These are phyloP conservation scores for Ceratocystis huliohia DNA, from an alignment of 2,329 filamentous ascomycete species.

Conservation along the genomic window DNA sequence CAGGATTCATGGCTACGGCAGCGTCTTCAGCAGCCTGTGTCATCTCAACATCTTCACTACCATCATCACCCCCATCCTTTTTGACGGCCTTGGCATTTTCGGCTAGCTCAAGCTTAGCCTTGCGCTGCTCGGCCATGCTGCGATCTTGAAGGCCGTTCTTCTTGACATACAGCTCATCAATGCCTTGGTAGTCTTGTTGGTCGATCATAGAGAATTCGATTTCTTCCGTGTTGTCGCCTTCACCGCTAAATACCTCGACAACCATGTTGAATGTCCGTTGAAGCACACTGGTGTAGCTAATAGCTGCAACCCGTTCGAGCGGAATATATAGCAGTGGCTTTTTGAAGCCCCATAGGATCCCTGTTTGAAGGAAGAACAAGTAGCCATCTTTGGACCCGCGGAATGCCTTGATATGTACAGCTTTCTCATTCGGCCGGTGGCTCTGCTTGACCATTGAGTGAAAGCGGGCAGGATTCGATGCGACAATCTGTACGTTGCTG, in stretches of 20 bases:
- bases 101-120: constrained; percentile 49
- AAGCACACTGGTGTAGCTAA: constrained; percentile 56
- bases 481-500: constrained; percentile 37
- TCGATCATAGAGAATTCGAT: constrained; percentile 58
- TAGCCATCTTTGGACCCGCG: constrained; percentile 56
- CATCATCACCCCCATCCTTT: constrained; percentile 31
- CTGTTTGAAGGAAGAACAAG: constrained; percentile 52
- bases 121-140: constrained; percentile 55
- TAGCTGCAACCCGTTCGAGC: constrained; percentile 44
- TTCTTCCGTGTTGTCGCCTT: constrained; percentile 40
- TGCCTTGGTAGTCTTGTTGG: constrained; percentile 52
- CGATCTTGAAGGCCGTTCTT: constrained; percentile 50
- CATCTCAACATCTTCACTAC: constrained; percentile 26
- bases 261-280: constrained; percentile 58
- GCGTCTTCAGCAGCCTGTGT: constrained; percentile 30
- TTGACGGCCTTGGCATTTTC: constrained; percentile 43
- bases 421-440: constrained; percentile 48
- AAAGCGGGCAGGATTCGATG: constrained; percentile 44
- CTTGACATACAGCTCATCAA: constrained; percentile 50
- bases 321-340: constrained; percentile 55
- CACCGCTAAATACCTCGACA: constrained; percentile 42
- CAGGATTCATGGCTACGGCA: constrained; percentile 28
- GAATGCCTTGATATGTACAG: constrained; percentile 54
- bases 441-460: constrained; percentile 44
- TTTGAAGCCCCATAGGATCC: constrained; percentile 59